Conservation (phyloP, 176 grass and related monocot species). For the Hsuehochloa calcarea region DNA sequence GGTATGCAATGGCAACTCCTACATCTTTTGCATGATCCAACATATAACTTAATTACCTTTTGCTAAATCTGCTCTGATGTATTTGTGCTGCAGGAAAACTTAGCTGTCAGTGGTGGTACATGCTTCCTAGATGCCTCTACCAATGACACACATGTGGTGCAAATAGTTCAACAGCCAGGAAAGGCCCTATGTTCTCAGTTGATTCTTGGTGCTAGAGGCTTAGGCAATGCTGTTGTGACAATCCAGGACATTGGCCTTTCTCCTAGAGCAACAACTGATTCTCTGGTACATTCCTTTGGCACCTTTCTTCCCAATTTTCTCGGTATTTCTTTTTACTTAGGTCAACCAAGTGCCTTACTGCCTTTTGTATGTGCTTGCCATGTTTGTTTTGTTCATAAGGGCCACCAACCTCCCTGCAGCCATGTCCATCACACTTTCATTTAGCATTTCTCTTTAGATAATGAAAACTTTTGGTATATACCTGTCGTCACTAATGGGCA, state of each 20-base stretch:
- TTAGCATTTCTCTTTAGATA: constrained; percentile 29
- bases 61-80: constrained; percentile 32
- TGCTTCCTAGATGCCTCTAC: constrained; percentile 85
- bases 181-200: constrained; percentile 69
- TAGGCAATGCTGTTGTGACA: constrained; percentile 63
- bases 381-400: constrained; percentile 26
- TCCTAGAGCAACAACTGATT: constrained; percentile 55
- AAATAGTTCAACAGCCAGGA: constrained; percentile 43
- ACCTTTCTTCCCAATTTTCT: constrained; percentile 5
- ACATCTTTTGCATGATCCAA: constrained; percentile 28
- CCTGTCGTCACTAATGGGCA: neutral
- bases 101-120: constrained; percentile 83
- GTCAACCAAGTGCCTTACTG: constrained; percentile 18
- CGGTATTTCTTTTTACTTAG: constrained; percentile 17
- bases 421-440: neutral
- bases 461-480: constrained; percentile 6
- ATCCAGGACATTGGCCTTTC: constrained; percentile 93
- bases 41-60: constrained; percentile 2
- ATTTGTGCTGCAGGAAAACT: constrained; percentile 63
- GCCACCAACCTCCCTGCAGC: neutral
- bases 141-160: constrained; percentile 80
- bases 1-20: constrained; percentile 49
- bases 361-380: constrained; percentile 5
- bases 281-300: constrained; percentile 55
- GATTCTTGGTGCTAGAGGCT: constrained; percentile 71